Percentiles rank a stretch among this genome's conserved stretches.
phyloP scores from a whole-genome alignment of 345 rosid genomes.

The Balakata baccata region DNA sequence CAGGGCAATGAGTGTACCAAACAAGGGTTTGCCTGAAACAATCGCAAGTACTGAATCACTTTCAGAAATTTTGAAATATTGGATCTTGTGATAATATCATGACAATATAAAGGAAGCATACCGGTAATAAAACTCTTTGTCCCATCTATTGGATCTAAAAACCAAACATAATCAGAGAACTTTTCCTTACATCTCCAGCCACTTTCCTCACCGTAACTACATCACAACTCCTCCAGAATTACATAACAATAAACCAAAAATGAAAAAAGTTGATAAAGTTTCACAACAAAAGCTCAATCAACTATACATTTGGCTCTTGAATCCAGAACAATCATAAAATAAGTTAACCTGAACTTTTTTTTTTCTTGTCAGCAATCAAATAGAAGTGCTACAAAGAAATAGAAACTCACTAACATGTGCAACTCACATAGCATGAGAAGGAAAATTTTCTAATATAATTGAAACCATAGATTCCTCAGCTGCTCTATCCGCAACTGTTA shows the following conservation, averaged over 20 bases:
- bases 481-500: constrained; percentile 83
- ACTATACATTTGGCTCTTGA: neutral
- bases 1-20: constrained; percentile 87
- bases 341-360: neutral
- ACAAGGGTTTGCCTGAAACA: constrained; percentile 80
- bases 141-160: constrained; percentile 94
- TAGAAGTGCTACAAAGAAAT: neutral
- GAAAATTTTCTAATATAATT: constrained; percentile 61
- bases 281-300: neutral
- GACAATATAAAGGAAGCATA: constrained; percentile 16
- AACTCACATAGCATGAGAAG: constrained; percentile 90
- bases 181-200: constrained; percentile 87
- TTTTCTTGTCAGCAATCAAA: neutral
- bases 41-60: constrained; percentile 14
- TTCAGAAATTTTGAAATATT: constrained; percentile 8
- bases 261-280: constrained; percentile 2
- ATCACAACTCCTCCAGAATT: constrained; percentile 23
- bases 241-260: constrained; percentile 13
- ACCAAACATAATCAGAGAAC: constrained; percentile 91
- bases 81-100: neutral
- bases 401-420: neutral
- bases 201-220: constrained; percentile 92
- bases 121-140: constrained; percentile 96
- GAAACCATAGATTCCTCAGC: constrained; percentile 93
- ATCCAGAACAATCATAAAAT: neutral